These are phyloP conservation scores for Gigaspora rosea DNA, from an alignment of 192 early-diverging fungal genomes.

Conservation along the genomic window DNA sequence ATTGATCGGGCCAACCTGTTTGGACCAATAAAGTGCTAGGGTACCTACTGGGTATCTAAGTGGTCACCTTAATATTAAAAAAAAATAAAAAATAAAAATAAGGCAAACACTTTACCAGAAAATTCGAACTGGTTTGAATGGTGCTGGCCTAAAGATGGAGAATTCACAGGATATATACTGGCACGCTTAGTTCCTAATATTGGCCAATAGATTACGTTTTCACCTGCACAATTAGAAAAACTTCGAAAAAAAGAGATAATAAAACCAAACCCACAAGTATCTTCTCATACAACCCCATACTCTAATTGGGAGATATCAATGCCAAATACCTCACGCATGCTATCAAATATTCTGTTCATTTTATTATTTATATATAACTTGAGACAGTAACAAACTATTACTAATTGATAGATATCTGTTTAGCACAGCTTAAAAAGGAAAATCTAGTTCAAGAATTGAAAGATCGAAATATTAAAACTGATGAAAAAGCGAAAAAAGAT, in stretches of 20 bases:
- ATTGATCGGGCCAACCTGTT: no score
- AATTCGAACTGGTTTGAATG: constrained; percentile 17
- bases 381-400: no score
- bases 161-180: background rate
- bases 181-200: background rate
- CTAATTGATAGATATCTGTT: no score
- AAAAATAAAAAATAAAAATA: background rate
- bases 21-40: no score
- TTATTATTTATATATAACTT: background rate
- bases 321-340: background rate
- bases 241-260: background rate
- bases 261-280: background rate
- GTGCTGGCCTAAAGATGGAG: background rate
- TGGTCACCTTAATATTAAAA: no score
- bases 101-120: background rate
- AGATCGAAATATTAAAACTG: background rate
- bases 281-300: background rate
- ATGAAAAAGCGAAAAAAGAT: background rate
- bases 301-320: no score
- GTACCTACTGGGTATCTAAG: no score
- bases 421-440: no score
- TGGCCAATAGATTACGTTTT: background rate
- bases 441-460: background rate
- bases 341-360: background rate
- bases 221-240: background rate